A percentile compares a stretch with the other conserved stretches of the same genome.
These are phyloP conservation scores for Colletotrichum sp. DNA, from an alignment of 2,329 filamentous ascomycete species.

Conservation along the genomic window DNA sequence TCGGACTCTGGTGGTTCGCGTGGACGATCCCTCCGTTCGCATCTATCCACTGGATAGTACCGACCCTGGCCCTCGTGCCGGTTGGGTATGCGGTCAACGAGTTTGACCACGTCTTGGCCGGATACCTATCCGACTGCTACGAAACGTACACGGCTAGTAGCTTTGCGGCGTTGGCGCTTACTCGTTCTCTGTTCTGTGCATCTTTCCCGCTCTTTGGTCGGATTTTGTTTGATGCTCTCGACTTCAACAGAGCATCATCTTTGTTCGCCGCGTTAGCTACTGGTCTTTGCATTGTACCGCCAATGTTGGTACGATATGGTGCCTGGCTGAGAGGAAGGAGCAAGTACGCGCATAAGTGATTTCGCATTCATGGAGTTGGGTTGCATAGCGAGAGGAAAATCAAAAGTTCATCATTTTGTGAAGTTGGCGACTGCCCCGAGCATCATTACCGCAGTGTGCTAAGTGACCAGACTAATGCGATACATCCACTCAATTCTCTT, in stretches of 20 bases:
- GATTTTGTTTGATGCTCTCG: neutral
- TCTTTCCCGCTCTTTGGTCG: neutral
- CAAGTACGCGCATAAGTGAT: neutral
- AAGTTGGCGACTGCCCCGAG: neutral
- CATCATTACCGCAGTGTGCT: rapidly evolving
- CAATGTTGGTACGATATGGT: neutral
- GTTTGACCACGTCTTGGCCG: conserved; percentile 28
- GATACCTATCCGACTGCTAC: conserved; percentile 4
- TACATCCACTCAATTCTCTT: neutral
- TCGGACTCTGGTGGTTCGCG: conserved; percentile 49
- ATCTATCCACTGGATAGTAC: conserved; percentile 39
- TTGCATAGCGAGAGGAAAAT: neutral
- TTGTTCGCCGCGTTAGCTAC: neutral
- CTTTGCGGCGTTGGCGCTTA: neutral
- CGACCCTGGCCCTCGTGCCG: conserved; percentile 42
- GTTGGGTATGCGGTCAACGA: conserved; percentile 54
- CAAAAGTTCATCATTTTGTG: neutral
- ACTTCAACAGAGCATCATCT: neutral
- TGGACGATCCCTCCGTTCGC: conserved; percentile 49
- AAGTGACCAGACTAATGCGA: neutral
- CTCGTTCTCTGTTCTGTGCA: neutral
- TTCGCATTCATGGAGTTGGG: neutral
- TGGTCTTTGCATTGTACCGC: neutral
- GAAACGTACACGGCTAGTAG: neutral
- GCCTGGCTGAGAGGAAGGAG: neutral